Base-by-base conservation (phyloP, 2,329 filamentous ascomycete species). In the Pseudopyricularia javanii region DNA sequence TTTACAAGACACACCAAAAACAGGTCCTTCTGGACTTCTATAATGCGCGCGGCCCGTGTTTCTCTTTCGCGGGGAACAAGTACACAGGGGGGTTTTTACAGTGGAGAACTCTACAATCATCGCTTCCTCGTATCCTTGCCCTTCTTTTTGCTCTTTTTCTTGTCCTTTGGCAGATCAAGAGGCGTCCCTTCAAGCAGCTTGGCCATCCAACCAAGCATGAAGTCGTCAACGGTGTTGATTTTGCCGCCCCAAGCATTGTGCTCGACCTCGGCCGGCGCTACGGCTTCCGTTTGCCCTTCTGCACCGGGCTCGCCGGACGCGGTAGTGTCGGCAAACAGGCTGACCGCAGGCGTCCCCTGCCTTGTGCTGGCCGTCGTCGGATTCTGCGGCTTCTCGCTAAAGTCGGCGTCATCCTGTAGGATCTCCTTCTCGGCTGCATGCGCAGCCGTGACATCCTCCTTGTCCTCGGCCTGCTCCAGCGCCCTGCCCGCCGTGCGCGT, bases 391-490 rank as follows among this genome's bases (percentile, higher is more conserved):
- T 80, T 79, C 61, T 91, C 87, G 3, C 82, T 82, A 59, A 95
- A 95, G 62, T 95, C 90, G 4, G 82, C 87, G 47, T 91, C 88
- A 59, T 95, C 89, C 24, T 87, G 85, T 61, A 88, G 82, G 48
- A 93, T 85, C 66, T 98, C 93, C 62, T 87, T 93, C 64, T 94
- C 86, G 0, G 93, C 93, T 9, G 86, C 80, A 51, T 87, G 85
- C 2, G 93, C 93, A 0, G 93, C 93, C 26, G 83, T 83, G 14
- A 91, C 88, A 63, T 98, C 93, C 64, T 98, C 93, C 49, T 80
- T 81, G 61, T 98, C 93, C 68, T 98, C 93, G 0, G 90, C 91
- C 58, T 88, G 86, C 60, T 94, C 90, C 32, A 98, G 82, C 0
- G 85, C 88, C 15, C 84, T 79, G 3, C 83, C 80, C 1, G 86